Evolutionary conservation across 805 yeast species (phyloP).

Genomic region (Kodamaea jinghongensis): DNA sequence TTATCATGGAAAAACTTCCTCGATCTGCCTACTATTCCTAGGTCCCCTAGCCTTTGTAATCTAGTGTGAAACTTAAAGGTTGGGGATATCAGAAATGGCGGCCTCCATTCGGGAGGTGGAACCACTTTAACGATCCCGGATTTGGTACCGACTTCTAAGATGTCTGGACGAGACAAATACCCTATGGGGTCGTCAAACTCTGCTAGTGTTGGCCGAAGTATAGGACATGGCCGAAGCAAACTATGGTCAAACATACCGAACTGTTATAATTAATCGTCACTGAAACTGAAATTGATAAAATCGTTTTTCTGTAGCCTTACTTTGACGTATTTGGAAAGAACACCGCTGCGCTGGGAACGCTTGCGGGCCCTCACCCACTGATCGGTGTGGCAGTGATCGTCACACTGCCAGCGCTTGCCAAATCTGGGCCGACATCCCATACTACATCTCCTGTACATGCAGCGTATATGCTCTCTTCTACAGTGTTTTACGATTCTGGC

Average conservation of each 20-base stretch:
- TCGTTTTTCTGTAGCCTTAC: too few relatives aligned
- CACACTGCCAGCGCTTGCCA: too few relatives aligned
- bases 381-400: too few relatives aligned
- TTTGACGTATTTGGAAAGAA: too few relatives aligned
- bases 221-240: conserved; percentile 33
- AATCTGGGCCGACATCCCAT: too few relatives aligned
- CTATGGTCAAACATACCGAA: conserved; percentile 3
- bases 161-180: conserved; percentile 43
- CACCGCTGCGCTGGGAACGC: too few relatives aligned
- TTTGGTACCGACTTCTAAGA: conserved; percentile 40
- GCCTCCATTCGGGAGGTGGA: conserved; percentile 54
- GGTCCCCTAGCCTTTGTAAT: conserved; percentile 62
- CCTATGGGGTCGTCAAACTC: conserved; percentile 51
- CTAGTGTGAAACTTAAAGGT: conserved; percentile 64
- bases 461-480: too few relatives aligned
- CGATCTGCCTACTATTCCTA: conserved; percentile 61
- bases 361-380: too few relatives aligned
- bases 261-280: too few relatives aligned
- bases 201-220: conserved; percentile 40
- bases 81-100: conserved; percentile 54
- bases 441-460: too few relatives aligned
- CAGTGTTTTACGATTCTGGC: too few relatives aligned
- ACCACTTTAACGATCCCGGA: conserved; percentile 53
- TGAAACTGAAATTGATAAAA: too few relatives aligned
- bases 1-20: conserved; percentile 62